Base-by-base conservation (phyloP, 1,284 basidiomycete species). In the Cutaneotrichosporon sp. region DNA sequence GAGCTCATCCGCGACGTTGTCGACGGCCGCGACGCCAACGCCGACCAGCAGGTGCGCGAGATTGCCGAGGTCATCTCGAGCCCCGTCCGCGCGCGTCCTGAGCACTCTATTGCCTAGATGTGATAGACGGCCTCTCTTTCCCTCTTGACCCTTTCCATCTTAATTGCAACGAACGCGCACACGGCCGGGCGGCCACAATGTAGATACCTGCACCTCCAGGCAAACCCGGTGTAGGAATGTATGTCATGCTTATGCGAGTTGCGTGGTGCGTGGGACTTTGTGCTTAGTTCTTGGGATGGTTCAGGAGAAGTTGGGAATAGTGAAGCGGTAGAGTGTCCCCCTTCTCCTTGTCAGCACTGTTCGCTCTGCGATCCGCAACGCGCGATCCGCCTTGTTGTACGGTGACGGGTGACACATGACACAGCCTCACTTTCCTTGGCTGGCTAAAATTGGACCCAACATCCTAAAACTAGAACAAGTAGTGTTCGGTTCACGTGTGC, bases 1-100 rank as follows among this genome's bases (percentile, higher is more conserved):
- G 90, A 89, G 72, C 86, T 98, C 80, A 97, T 99, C 75, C 89
- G 93, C 80, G 90, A 91, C 70, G 91, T 89, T 13, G 86, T 88
- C 77, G 92, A 92, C 66, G 90, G 88, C 47, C 85, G 82, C 75
- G 86, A 81, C 62, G 76, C 79, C 34, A 72, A 71, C 53, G 76
- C 75, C 9, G 77, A 80, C 68, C 69, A 66, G 30, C 72, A 77
- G 62, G 66, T 81, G 22, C 73, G 77, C 65, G 73, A 75, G 60
- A 68, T 81, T 14, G 81, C 81, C 18, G 80, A 82, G 69, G 76
- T 76, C 38, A 79, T 81, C 60, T 70, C 74, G 26, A 78, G 76
- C 65, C 79, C 79, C 14, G 70, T 69, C 16, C 72, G 70, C 52
- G 57, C 60, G 16, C 63, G 65, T 22, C 65, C 68, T 21, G 66